Conservation (phyloP, 495 filamentous ascomycete species). For the Xylaria intraflava region DNA sequence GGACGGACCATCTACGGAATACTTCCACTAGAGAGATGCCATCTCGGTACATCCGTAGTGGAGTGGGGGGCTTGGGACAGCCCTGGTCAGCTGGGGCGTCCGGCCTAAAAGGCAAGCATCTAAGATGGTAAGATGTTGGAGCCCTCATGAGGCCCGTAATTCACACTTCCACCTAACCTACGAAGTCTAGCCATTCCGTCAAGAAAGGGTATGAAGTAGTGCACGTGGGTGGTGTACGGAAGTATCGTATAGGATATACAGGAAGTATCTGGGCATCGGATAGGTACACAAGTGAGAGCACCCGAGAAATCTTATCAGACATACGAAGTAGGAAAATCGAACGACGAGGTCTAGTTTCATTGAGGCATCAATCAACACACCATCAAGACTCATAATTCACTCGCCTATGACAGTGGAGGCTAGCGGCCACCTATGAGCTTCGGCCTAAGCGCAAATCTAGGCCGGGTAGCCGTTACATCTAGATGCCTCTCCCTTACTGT, state of each 20-base stretch:
- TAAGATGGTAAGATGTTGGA: too few species aligned
- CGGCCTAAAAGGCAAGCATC: too few species aligned
- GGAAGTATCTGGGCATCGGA: too few species aligned
- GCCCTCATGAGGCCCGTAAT: too few species aligned
- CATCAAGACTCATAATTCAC: neutral
- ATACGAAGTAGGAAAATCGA: neutral
- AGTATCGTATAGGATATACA: too few species aligned
- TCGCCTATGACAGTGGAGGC: neutral
- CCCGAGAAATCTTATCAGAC: neutral
- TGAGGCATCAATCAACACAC: neutral
- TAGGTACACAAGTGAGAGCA: neutral
- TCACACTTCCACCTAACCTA: too few species aligned
- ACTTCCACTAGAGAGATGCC: neutral
- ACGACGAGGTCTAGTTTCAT: neutral
- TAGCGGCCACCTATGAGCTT: neutral
- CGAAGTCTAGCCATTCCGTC: too few species aligned
- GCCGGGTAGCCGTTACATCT: neutral
- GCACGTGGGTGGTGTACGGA: too few species aligned
- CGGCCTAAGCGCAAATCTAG: neutral
- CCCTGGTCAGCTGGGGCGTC: too few species aligned
- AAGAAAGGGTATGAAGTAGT: neutral
- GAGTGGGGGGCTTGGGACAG: constrained; percentile 6
- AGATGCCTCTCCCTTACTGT: neutral
- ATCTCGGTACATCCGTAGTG: neutral
- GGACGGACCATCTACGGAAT: neutral